Percentiles rank a stretch among this genome's conserved stretches.
These are phyloP conservation scores for Mucuna pruriens DNA, from an alignment of 306 rosid genomes.

Conservation along the genomic window DNA sequence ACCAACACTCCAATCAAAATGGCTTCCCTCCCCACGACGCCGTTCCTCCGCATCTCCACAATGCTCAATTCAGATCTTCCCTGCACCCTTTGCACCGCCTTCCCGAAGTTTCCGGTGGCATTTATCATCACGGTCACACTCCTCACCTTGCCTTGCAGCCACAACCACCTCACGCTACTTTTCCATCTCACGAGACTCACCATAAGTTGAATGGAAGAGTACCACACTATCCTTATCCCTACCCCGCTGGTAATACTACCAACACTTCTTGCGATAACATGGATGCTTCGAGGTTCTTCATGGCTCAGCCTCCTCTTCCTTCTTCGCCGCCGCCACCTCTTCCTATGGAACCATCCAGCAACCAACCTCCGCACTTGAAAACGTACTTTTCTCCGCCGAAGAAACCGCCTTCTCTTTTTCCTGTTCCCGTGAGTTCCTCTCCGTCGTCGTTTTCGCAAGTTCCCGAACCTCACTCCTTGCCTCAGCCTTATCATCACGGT, in stretches of 20 bases:
- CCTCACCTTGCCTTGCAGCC: constrained; percentile 12
- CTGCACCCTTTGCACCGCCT: neutral
- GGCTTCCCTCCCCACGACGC: neutral
- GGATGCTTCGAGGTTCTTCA: constrained; percentile 55
- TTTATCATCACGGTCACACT: neutral
- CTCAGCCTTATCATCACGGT: constrained; percentile 58
- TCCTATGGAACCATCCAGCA: constrained; percentile 58
- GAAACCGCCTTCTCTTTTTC: constrained; percentile 62
- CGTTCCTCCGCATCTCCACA: neutral
- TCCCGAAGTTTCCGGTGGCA: neutral
- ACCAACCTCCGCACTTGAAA: constrained; percentile 27
- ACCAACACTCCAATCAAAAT: neutral
- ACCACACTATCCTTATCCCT: constrained; percentile 41
- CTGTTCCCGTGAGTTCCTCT: constrained; percentile 52
- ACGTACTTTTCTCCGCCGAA: constrained; percentile 53
- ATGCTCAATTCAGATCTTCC: constrained; percentile 6
- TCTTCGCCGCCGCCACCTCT: constrained; percentile 81
- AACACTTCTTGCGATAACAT: constrained; percentile 34
- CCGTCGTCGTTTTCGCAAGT: constrained; percentile 54
- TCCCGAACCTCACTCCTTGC: constrained; percentile 50
- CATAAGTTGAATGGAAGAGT: constrained; percentile 35
- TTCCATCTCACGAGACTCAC: constrained; percentile 17
- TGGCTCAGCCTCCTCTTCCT: constrained; percentile 79
- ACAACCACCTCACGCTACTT: constrained; percentile 20
- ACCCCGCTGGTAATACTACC: constrained; percentile 41